phyloP scores from a whole-genome alignment of 1,139 yeast species.

The Scheffersomyces titani region DNA sequence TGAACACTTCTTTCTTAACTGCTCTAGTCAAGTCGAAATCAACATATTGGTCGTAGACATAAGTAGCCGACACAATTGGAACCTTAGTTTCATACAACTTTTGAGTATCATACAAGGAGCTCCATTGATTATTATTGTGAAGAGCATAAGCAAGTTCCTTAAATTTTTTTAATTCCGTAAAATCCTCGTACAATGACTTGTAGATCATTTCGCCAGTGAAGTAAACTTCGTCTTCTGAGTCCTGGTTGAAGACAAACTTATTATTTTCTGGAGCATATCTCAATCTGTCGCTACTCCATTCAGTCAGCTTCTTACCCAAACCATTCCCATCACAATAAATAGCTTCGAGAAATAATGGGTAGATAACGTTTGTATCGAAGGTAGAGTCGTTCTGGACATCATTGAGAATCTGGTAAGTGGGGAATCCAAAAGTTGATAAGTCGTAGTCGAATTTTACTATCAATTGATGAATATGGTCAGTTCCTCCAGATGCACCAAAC shows the following conservation, averaged over 20 bases:
- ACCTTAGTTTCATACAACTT: constrained; percentile 37
- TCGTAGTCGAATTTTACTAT: constrained; percentile 43
- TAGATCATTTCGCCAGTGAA: constrained; percentile 64
- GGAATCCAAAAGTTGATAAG: constrained; percentile 29
- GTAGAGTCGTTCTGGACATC: constrained; percentile 31
- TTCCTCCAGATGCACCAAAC: constrained; percentile 54
- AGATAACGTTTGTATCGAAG: constrained; percentile 55
- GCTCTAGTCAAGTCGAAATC: constrained; percentile 45
- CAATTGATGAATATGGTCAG: constrained; percentile 46
- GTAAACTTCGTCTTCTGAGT: constrained; percentile 27
- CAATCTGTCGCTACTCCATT: constrained; percentile 52
- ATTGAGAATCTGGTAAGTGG: constrained; percentile 36
- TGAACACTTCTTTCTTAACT: constrained; percentile 31
- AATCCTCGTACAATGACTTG: constrained; percentile 52
- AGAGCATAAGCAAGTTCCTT: constrained; percentile 42
- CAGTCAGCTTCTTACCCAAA: constrained; percentile 3
- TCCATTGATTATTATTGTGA: constrained; percentile 45
- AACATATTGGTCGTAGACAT: constrained; percentile 55
- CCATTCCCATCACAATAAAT: constrained; percentile 49
- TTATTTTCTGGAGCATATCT: constrained; percentile 28
- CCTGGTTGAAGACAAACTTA: constrained; percentile 22
- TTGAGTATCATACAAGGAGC: constrained; percentile 38
- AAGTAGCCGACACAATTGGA: constrained; percentile 54
- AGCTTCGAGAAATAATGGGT: constrained; percentile 59
- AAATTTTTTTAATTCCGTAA: constrained; percentile 40